Conservation (phyloP, 176 grass and related monocot genomes). For the Musa acuminata region DNA sequence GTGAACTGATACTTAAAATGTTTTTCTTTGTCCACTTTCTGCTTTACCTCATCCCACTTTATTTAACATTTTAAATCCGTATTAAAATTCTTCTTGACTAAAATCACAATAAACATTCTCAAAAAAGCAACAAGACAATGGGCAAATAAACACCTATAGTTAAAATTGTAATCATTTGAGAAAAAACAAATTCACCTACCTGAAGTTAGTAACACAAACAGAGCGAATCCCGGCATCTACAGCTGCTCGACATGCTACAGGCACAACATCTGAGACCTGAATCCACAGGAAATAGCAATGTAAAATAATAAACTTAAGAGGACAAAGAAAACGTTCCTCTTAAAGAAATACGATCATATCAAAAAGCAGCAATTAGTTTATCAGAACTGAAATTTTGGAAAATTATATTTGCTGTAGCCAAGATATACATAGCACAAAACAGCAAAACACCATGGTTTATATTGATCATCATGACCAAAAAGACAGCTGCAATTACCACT, state of each 20-base stretch:
- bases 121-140: too few relatives aligned
- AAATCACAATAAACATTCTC: too few relatives aligned
- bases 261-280: slow-evolving; percentile 97
- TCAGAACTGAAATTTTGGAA: not conserved
- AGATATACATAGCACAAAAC: not conserved
- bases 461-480: not conserved
- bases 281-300: not conserved
- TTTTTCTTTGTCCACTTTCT: too few relatives aligned
- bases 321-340: not conserved
- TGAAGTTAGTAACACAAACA: slow-evolving; percentile 94
- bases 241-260: slow-evolving; percentile 77
- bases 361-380: not conserved
- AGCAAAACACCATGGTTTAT: not conserved
- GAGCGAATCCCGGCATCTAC: slow-evolving; percentile 83
- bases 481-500: slow-evolving; percentile 39
- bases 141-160: not conserved
- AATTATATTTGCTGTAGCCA: not conserved
- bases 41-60: too few relatives aligned
- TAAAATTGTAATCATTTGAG: not conserved
- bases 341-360: not conserved
- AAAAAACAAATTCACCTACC: slow-evolving; percentile 27
- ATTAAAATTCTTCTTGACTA: too few relatives aligned
- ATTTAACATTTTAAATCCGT: too few relatives aligned
- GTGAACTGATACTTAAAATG: too few relatives aligned
- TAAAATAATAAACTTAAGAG: not conserved